Percentiles rank a stretch among this genome's conserved stretches.
phyloP scores from a whole-genome alignment of 805 yeast species.

The Starmera quercuum region DNA sequence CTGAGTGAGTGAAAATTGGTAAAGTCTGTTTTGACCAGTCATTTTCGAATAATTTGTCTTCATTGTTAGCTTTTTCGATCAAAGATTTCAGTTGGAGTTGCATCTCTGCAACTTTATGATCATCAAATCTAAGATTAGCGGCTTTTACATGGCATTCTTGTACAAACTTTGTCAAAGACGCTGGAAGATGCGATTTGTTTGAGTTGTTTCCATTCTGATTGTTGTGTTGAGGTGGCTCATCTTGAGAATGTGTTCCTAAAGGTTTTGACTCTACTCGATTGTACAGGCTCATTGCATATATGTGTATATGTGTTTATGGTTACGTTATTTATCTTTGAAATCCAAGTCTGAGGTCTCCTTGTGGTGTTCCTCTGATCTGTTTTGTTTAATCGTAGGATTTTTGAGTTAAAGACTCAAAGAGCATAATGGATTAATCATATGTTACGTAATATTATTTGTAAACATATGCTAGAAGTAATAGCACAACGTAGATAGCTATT shows the following conservation, averaged over 20 bases:
- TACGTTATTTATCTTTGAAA: too few species aligned
- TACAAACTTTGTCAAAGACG: constrained; percentile 14
- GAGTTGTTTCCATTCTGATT: neutral
- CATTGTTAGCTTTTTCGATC: constrained; percentile 18
- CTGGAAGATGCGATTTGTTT: constrained; percentile 7
- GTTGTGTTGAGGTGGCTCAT: neutral
- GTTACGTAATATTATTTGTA: too few species aligned
- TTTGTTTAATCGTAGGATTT: too few species aligned
- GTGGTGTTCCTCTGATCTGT: too few species aligned
- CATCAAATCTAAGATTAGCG: constrained; percentile 6
- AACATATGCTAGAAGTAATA: too few species aligned
- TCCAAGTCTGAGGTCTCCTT: too few species aligned
- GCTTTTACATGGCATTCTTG: constrained; percentile 15
- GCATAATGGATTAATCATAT: too few species aligned
- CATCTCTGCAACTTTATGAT: constrained; percentile 9
- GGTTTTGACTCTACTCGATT: constrained; percentile 5
- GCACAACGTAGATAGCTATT: too few species aligned
- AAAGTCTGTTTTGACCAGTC: constrained; percentile 21
- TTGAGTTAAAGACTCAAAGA: too few species aligned
- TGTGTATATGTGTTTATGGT: too few species aligned
- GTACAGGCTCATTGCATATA: constrained; percentile 6
- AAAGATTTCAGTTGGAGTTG: constrained; percentile 17
- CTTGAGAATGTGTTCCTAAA: constrained; percentile 1
- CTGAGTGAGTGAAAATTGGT: constrained; percentile 12
- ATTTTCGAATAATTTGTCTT: constrained; percentile 17